These are phyloP conservation scores for Dioscorea alata DNA, from an alignment of 106 monocot species.

Conservation along the genomic window DNA sequence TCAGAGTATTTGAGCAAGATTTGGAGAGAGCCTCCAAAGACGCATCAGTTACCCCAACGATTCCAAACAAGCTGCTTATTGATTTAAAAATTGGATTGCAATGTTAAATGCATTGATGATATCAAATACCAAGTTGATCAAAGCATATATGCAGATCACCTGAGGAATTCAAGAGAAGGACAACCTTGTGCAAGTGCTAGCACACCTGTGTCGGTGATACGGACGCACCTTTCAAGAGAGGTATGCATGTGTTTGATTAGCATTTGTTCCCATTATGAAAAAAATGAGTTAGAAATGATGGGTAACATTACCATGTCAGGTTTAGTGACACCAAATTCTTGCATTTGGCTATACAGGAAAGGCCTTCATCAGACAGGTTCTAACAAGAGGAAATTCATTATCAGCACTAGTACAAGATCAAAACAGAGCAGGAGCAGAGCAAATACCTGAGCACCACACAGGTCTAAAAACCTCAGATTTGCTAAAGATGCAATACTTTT, in stretches of 20 bases:
- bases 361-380: constrained; percentile 80
- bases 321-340: constrained; percentile 61
- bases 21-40: constrained; percentile 62
- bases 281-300: no score
- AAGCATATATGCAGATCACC: constrained; percentile 25
- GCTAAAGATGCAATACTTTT: constrained; percentile 45
- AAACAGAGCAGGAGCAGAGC: neutral
- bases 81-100: neutral
- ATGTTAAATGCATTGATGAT: no score
- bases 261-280: no score
- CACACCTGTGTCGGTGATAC: constrained; percentile 65
- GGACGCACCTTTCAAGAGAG: constrained; percentile 65
- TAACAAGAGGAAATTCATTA: constrained; percentile 13
- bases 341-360: constrained; percentile 65
- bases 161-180: constrained; percentile 74
- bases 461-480: constrained; percentile 60
- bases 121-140: neutral
- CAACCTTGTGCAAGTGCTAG: constrained; percentile 60
- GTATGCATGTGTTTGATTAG: no score
- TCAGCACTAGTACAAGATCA: constrained; percentile 2
- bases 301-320: constrained; percentile 69
- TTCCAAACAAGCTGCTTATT: constrained; percentile 80
- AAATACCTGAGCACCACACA: constrained; percentile 91
- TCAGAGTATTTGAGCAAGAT: constrained; percentile 59
- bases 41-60: constrained; percentile 78